Base-by-base conservation (phyloP, 192 early-diverging fungal species). In the Backusella liffmaniae region DNA sequence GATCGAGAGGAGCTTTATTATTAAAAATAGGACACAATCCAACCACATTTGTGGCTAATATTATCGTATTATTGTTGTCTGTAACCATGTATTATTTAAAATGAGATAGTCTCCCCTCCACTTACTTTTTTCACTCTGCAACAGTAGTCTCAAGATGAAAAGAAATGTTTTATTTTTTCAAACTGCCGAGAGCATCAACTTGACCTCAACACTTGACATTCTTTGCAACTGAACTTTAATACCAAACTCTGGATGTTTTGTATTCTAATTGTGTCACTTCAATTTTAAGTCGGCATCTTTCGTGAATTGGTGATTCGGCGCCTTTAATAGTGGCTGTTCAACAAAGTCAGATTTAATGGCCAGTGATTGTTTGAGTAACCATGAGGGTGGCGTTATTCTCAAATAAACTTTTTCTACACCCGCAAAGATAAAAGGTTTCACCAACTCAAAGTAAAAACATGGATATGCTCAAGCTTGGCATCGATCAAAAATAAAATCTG, bases 391-490 rank as follows among this genome's bases (percentile, higher is more conserved):
- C 56, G 56, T 59, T 59, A 23, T 59, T 23, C 53, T 59, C 53
- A 59, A 59, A 59, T 59, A 59, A 59, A 59, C 53, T 26, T 59
- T 59, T 59, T 59, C 53, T 59, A 23, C 23, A 59, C n/a, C 53
- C 23, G 26, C 18, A 29, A 62, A 23, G 9, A 23, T 23, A 12
- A 21, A 59, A 53, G 56, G 56, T 62, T 62, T 29, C 56, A 62
- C 56, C 56, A 23, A 62, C 56, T 62, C 26, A 62, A 30, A 56
- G 18, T 10, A n/a, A 29, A 29, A 26, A 62, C 32, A 3, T 62
- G 26, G 10, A 12, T 62, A 12, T 62, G 2, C 23, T 49, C 26
- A 62, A 29, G 56, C 56, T 62, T 62, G 56, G 56, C 56, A 59
- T 62, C 10, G 56, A 62, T 62, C 23, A 62, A 62, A 13, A 62